Percentiles rank a stretch among this genome's conserved stretches.
Conservation (phyloP, 192 early-diverging fungal species). For the Entomortierella parvispora region DNA sequence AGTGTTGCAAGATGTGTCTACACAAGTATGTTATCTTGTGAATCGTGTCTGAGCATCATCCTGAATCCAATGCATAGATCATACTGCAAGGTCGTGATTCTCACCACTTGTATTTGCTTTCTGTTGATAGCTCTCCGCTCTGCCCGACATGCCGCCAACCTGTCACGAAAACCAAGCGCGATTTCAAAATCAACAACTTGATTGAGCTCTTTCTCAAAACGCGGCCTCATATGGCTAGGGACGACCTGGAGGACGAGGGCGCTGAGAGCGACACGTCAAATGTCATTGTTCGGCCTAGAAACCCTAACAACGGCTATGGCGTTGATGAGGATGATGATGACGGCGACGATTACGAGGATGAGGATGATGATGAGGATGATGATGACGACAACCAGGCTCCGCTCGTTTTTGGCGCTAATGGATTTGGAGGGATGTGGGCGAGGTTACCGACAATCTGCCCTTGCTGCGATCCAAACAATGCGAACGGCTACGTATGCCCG, state of each 20-base stretch:
- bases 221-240: slow-evolving; percentile 30
- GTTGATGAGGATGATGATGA: slow-evolving; percentile 25
- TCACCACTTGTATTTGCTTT: not conserved
- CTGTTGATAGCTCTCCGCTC: not conserved
- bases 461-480: slow-evolving; percentile 39
- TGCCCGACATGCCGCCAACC: slow-evolving; percentile 35
- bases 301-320: not conserved
- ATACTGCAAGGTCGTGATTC: not conserved
- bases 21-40: slow-evolving; percentile 9
- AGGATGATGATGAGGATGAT: slow-evolving; percentile 4
- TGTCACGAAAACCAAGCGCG: slow-evolving; percentile 29
- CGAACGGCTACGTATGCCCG: slow-evolving; percentile 29
- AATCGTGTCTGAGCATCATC: too few species aligned
- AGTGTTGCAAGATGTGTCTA: slow-evolving; percentile 43
- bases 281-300: slow-evolving; percentile 1
- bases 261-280: slow-evolving; percentile 37
- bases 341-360: slow-evolving; percentile 16
- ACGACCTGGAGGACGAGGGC: slow-evolving; percentile 27
- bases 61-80: too few species aligned
- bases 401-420: not conserved
- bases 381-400: not conserved
- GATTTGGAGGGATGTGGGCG: too few species aligned
- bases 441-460: slow-evolving; percentile 16
- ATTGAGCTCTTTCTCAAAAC: slow-evolving; percentile 33
- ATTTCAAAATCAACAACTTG: slow-evolving; percentile 42